A percentile compares a stretch with the other conserved stretches of the same genome.
Conservation (phyloP, 2,329 filamentous ascomycete genomes). For the Curvularia sp. region DNA sequence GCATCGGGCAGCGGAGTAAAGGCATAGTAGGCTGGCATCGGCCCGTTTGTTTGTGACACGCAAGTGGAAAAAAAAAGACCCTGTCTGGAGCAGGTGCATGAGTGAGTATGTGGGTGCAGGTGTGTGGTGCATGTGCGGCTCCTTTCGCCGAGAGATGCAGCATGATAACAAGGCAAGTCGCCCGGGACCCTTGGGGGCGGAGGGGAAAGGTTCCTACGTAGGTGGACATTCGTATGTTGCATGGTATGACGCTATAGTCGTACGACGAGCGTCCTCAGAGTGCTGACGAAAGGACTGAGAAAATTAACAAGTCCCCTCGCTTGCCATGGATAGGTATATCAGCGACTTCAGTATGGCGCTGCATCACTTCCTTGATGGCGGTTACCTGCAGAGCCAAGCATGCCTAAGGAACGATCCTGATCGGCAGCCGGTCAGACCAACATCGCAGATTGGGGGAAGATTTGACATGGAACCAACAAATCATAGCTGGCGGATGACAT, state of each 20-base stretch:
- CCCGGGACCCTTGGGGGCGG: not conserved
- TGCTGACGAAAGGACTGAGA: not conserved
- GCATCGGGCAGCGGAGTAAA: not conserved
- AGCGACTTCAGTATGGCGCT: not conserved
- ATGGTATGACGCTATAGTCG: constrained; percentile 5
- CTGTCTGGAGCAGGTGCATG: not conserved
- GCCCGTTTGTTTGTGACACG: not conserved
- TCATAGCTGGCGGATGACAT: not conserved
- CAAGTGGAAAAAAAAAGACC: not conserved
- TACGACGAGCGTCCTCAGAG: not conserved
- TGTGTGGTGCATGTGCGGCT: not conserved
- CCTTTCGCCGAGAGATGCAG: constrained; percentile 1
- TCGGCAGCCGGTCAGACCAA: constrained; percentile 3
- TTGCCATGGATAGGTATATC: not conserved
- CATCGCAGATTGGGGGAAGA: not conserved
- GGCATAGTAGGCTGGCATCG: not conserved
- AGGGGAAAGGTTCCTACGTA: not conserved
- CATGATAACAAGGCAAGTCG: constrained; percentile 4
- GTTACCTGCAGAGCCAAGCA: constrained; percentile 11
- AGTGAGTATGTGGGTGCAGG: not conserved
- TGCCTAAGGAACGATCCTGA: constrained; percentile 7
- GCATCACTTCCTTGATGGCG: constrained; percentile 5
- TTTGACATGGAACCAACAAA: not conserved
- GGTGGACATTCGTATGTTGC: not conserved
- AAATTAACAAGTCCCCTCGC: not conserved